Base-by-base conservation (phyloP, 352 stramenopile species). In the Globisporangium ultimum region DNA sequence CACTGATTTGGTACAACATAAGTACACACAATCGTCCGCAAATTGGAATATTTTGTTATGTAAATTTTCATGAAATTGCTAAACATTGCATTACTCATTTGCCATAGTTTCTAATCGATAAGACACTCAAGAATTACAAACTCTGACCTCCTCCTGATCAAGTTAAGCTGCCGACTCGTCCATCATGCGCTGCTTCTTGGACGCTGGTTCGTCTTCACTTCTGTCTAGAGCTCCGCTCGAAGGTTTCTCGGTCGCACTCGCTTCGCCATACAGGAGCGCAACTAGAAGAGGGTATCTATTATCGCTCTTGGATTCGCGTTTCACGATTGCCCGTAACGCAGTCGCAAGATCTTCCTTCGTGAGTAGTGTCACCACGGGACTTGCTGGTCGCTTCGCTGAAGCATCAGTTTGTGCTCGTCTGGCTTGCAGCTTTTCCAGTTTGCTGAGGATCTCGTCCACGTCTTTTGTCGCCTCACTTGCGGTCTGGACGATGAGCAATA, bases 371-470 rank as follows among this genome's bases (percentile, higher is more conserved):
- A 87, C 58, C 47, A 60, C 55, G 15, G 51, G 56, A 17, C 53
- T 51, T 0, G 36, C 22, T 15, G 22, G 12, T 21, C 20, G 65
- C 14, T 71, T 64, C 53, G 32, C 61, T 2, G 45, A 1, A 22
- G 18, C 58, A 28, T 60, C 36, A 64, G 59, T 34, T 43, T 58
- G 28, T 42, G 52, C 20, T 12, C 68, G 76, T 15, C 72, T 55
- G 2, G 69, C 63, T 60, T 92, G 83, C 15, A 93, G 63, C 9
- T 68, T 72, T 22, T 93, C 70, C 10, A 93, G 54, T 55, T 89
- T 91, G 14, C 71, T 50, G 4, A 93, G 55, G 18, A 93, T 51
- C 32, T 88, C 75, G 9, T 68, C 64, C 40, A 74, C 67, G 38
- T 89, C 76, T 40, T 78, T 88, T 7, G 68, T 68, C 7, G 60